These are phyloP conservation scores for Boletus semigastroideus DNA, from an alignment of 1,284 basidiomycete species.

Conservation along the genomic window DNA sequence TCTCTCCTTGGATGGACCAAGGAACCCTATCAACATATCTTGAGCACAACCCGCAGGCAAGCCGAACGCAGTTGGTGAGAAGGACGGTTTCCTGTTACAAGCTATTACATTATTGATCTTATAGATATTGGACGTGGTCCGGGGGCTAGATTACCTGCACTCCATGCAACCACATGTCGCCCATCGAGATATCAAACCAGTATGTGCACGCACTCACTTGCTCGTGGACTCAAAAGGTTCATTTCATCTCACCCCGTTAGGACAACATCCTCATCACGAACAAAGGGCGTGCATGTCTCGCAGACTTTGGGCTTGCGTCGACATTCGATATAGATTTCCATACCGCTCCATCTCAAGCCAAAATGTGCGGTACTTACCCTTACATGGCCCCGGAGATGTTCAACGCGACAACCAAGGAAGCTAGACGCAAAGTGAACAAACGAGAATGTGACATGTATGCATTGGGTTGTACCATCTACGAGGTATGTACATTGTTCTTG, in stretches of 20 bases:
- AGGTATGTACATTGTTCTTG: constrained; percentile 13
- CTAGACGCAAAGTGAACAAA: constrained; percentile 20
- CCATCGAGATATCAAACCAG: constrained; percentile 32
- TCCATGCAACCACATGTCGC: constrained; percentile 28
- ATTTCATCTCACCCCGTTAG: constrained; percentile 7
- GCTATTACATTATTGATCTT: not conserved
- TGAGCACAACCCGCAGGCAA: constrained; percentile 8
- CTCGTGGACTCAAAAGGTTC: not conserved
- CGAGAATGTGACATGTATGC: constrained; percentile 32
- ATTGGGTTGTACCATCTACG: constrained; percentile 31
- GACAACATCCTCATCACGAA: constrained; percentile 29
- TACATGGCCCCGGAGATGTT: constrained; percentile 29
- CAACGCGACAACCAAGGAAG: constrained; percentile 1
- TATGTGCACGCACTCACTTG: constrained; percentile 1
- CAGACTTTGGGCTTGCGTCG: constrained; percentile 30
- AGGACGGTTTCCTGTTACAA: not conserved
- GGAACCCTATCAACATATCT: constrained; percentile 28
- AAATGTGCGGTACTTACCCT: constrained; percentile 14
- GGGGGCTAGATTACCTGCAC: constrained; percentile 27
- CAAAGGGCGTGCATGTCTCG: constrained; percentile 25
- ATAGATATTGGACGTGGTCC: constrained; percentile 26
- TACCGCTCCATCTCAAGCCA: constrained; percentile 9
- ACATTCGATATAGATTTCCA: constrained; percentile 21
- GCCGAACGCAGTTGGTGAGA: constrained; percentile 23
- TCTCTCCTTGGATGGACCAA: constrained; percentile 33